Evolutionary conservation across 176 grass and related monocot species (phyloP).

Genomic region (Ampelocalamus luodianensis): DNA sequence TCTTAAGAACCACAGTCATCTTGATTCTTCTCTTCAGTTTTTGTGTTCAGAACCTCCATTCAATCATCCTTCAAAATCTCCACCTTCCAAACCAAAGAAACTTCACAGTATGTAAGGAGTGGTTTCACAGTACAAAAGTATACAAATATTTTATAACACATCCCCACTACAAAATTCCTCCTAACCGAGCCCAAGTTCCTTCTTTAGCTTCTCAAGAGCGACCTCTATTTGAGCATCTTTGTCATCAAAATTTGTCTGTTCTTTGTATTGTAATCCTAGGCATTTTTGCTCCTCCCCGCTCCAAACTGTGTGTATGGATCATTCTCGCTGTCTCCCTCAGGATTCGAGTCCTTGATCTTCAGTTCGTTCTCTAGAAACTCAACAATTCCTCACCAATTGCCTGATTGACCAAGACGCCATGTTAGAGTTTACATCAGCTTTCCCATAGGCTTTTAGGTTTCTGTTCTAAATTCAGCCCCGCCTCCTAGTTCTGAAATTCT

Average conservation of each 20-base stretch:
- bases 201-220: conserved; percentile 82
- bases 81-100: too few species aligned
- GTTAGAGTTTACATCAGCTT: background rate
- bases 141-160: too few species aligned
- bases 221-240: conserved; percentile 76
- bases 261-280: conserved; percentile 4
- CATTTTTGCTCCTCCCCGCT: conserved; percentile 33
- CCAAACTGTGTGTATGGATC: conserved; percentile 35
- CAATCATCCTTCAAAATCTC: too few species aligned
- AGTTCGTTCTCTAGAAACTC: conserved; percentile 89
- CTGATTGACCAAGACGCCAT: conserved; percentile 40
- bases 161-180: too few species aligned
- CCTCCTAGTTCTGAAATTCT: conserved; percentile 93
- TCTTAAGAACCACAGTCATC: too few species aligned
- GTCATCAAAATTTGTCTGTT: conserved; percentile 51
- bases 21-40: too few species aligned
- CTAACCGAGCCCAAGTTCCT: conserved; percentile 87
- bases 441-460: conserved; percentile 89
- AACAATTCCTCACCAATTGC: conserved; percentile 85
- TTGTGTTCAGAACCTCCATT: too few species aligned
- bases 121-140: too few species aligned
- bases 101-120: too few species aligned
- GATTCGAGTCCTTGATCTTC: conserved; percentile 53
- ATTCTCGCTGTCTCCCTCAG: background rate
- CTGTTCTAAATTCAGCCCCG: conserved; percentile 68